A percentile compares a stretch with the other conserved stretches of the same genome.
Conservation (phyloP, 2,329 filamentous ascomycete species). For the Arthrobotrys musiformis region DNA sequence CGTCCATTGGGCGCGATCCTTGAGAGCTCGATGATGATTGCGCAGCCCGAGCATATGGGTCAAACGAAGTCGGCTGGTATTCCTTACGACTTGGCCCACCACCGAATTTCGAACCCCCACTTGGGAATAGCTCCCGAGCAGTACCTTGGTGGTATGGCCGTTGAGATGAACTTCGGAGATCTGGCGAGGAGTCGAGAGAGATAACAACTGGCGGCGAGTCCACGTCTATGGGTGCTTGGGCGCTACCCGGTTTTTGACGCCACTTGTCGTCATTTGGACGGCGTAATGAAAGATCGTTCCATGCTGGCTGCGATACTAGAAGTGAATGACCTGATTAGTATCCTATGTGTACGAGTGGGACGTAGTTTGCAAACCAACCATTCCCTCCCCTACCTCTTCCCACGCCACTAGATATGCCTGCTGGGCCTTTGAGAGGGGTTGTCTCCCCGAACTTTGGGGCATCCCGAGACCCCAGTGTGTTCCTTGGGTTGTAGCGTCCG, state of each 20-base stretch:
- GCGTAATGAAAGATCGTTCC: conserved; percentile 14
- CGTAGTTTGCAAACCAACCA: neutral
- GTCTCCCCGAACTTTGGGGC: conserved; percentile 53
- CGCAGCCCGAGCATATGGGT: conserved; percentile 35
- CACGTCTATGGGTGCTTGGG: conserved; percentile 38
- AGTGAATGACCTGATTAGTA: neutral
- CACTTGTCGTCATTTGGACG: conserved; percentile 33
- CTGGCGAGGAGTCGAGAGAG: conserved; percentile 26
- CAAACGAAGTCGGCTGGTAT: conserved; percentile 23
- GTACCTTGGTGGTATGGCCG: neutral
- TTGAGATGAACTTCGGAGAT: conserved; percentile 27
- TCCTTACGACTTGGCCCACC: conserved; percentile 38
- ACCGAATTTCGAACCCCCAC: conserved; percentile 12
- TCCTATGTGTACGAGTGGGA: neutral
- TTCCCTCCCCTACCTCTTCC: conserved; percentile 45
- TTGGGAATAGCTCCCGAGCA: conserved; percentile 1
- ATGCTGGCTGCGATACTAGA: conserved; percentile 11
- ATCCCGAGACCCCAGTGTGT: conserved; percentile 45
- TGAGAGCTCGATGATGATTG: conserved; percentile 17
- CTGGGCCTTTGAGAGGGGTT: conserved; percentile 48
- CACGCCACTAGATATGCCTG: conserved; percentile 27
- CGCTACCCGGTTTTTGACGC: conserved; percentile 31
- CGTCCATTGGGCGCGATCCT: conserved; percentile 37
- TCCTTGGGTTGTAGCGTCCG: conserved; percentile 38
- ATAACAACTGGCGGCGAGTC: conserved; percentile 23